Evolutionary conservation across 805 yeast species (phyloP).

Genomic region (Metschnikowia sp.): DNA sequence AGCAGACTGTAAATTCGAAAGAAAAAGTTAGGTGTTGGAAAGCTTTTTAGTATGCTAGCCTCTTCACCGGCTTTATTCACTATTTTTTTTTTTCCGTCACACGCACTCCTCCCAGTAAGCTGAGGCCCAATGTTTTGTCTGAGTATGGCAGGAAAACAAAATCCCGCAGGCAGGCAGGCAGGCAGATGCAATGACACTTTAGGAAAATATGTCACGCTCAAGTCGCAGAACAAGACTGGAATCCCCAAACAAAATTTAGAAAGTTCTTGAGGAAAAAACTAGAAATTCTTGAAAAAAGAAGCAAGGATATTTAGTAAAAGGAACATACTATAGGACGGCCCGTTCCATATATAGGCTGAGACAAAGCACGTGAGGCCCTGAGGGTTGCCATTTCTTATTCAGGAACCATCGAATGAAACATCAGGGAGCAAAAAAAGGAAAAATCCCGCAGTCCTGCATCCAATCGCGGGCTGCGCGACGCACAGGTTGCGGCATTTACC

Average conservation of each 20-base stretch:
- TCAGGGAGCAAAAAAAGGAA: background rate
- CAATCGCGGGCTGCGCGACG: too few relatives aligned
- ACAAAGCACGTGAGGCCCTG: constrained; percentile 1
- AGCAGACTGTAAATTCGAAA: too few relatives aligned
- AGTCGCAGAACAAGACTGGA: too few relatives aligned
- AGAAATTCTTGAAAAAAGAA: background rate
- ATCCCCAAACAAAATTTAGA: background rate
- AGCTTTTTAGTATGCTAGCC: too few relatives aligned
- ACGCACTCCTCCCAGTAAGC: background rate
- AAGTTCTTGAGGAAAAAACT: background rate
- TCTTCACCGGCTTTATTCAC: background rate
- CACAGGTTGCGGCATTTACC: too few relatives aligned
- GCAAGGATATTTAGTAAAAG: constrained; percentile 1
- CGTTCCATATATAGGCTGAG: constrained; percentile 3
- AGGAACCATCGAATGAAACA: background rate
- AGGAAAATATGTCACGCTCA: too few relatives aligned
- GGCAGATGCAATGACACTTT: too few relatives aligned
- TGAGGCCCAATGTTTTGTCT: background rate
- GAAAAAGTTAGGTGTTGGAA: too few relatives aligned
- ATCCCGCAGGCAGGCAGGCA: too few relatives aligned
- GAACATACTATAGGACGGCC: background rate
- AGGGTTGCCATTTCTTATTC: constrained; percentile 2
- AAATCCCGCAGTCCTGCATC: background rate
- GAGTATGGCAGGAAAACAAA: too few relatives aligned
- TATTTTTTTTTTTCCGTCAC: background rate